Conservation (phyloP, 257 asterid species). For the Euphrasia confusa region DNA sequence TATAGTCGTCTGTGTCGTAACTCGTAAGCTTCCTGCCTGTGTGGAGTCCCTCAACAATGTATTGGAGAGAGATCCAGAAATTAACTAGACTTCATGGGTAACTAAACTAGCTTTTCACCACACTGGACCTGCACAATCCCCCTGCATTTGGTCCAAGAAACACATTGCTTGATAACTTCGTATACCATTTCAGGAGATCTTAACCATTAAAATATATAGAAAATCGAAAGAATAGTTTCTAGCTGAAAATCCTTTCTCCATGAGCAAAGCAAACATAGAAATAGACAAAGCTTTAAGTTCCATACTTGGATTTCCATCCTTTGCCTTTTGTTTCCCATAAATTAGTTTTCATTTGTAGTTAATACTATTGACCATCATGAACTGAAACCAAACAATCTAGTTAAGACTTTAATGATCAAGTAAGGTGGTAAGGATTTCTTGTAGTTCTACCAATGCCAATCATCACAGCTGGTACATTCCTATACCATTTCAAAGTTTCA, state of each 20-base stretch:
- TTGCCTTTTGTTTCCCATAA: conserved; percentile 28
- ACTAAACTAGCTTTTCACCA: background rate
- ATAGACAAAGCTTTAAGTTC: background rate
- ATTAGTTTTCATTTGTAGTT: conserved; percentile 30
- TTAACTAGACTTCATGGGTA: conserved; percentile 14
- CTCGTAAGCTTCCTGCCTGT: conserved; percentile 3
- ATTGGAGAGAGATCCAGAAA: conserved; percentile 32
- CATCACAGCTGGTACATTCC: background rate
- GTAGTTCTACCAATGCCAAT: background rate
- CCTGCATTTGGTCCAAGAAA: too few species aligned
- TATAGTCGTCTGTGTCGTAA: too few species aligned
- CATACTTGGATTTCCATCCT: conserved; percentile 16
- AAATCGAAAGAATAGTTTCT: background rate
- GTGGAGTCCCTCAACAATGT: conserved; percentile 55
- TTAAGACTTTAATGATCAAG: background rate
- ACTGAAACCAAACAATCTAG: conserved; percentile 1
- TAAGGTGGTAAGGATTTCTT: background rate
- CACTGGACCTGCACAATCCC: too few species aligned
- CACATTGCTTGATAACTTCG: too few species aligned
- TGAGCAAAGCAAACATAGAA: background rate
- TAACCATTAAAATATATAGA: too few species aligned
- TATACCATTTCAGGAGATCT: background rate
- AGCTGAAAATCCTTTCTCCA: too few species aligned
- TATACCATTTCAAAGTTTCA: too few species aligned
- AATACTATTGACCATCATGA: conserved; percentile 26